Percentiles rank a stretch among this genome's conserved stretches.
Evolutionary conservation across 495 filamentous ascomycete genomes (phyloP).

Genomic region (Cercophora scortea): DNA sequence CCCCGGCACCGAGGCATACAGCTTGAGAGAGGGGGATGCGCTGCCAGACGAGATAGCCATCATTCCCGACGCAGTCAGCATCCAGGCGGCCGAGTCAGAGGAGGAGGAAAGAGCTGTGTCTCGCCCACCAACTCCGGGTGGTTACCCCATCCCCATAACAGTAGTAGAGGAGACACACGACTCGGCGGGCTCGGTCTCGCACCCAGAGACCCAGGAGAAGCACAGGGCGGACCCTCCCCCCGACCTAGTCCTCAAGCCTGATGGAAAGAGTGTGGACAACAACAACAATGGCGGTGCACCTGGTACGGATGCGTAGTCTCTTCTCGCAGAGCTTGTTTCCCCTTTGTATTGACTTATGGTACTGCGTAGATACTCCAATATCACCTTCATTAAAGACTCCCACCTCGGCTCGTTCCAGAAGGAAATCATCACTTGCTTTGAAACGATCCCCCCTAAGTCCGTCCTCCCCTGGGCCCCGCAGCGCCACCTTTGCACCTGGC

Average conservation of each 20-base stretch:
- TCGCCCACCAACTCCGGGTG: conserved; percentile 30
- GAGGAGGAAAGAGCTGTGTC: conserved; percentile 1
- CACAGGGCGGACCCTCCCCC: conserved; percentile 38
- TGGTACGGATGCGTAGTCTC: conserved; percentile 33
- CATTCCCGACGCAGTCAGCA: conserved; percentile 37
- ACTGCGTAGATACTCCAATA: conserved; percentile 33
- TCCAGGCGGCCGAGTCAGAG: conserved; percentile 6
- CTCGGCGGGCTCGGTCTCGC: conserved; percentile 31
- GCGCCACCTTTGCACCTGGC: not conserved
- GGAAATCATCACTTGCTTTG: conserved; percentile 26
- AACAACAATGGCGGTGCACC: conserved; percentile 11
- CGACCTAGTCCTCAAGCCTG: conserved; percentile 39
- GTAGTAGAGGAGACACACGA: conserved; percentile 41
- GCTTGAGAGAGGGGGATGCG: conserved; percentile 71
- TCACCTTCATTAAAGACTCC: conserved; percentile 25
- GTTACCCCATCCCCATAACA: conserved; percentile 39
- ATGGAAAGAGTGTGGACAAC: conserved; percentile 23
- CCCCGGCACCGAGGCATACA: conserved; percentile 73
- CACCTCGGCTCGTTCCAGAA: conserved; percentile 16
- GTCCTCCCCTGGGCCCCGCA: conserved; percentile 2
- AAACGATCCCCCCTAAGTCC: conserved; percentile 12
- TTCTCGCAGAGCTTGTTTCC: conserved; percentile 10
- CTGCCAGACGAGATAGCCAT: conserved; percentile 63
- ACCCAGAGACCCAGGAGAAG: conserved; percentile 27
- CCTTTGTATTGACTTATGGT: conserved; percentile 26